These are phyloP conservation scores for Fomitopsis serialis DNA, from an alignment of 768 basidiomycete species.

Conservation along the genomic window DNA sequence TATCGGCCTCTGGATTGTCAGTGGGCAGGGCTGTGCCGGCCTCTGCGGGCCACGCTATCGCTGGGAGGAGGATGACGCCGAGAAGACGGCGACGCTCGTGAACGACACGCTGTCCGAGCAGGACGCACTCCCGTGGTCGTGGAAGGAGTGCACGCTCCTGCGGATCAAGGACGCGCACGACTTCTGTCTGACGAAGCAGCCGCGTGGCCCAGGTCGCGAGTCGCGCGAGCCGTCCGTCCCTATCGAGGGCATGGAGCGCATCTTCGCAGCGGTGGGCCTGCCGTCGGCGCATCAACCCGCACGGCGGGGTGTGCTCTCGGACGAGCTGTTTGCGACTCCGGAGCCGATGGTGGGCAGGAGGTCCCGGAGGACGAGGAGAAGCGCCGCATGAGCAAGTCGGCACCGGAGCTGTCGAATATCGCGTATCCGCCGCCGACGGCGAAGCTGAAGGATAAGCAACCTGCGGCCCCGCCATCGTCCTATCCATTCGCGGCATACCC, in stretches of 20 bases:
- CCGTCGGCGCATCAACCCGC: constrained; percentile 46
- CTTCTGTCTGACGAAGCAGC: constrained; percentile 55
- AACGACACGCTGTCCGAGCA: constrained; percentile 40
- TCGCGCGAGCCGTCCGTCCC: constrained; percentile 21
- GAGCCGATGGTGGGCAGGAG: constrained; percentile 30
- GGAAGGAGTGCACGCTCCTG: constrained; percentile 65
- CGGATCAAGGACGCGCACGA: constrained; percentile 79
- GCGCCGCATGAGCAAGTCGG: constrained; percentile 11
- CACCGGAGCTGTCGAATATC: constrained; percentile 32
- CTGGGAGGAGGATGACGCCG: constrained; percentile 78
- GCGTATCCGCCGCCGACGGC: constrained; percentile 39
- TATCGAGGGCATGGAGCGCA: constrained; percentile 55
- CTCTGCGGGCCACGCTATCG: constrained; percentile 77
- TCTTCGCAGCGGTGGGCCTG: constrained; percentile 51
- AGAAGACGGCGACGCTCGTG: constrained; percentile 50
- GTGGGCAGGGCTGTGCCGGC: constrained; percentile 74
- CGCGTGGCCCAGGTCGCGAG: constrained; percentile 28
- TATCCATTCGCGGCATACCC: constrained; percentile 69
- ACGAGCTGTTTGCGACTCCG: constrained; percentile 53
- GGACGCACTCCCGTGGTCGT: constrained; percentile 67
- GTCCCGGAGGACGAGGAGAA: constrained; percentile 16
- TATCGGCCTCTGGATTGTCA: constrained; percentile 75
- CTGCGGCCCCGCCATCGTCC: constrained; percentile 35
- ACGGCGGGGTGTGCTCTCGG: constrained; percentile 52
- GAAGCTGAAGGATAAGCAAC: constrained; percentile 43